Evolutionary conservation across 768 basidiomycete species (phyloP), one percentile per base, ranked within the genome.

Genomic region (Kwoniella dendrophila): DNA sequence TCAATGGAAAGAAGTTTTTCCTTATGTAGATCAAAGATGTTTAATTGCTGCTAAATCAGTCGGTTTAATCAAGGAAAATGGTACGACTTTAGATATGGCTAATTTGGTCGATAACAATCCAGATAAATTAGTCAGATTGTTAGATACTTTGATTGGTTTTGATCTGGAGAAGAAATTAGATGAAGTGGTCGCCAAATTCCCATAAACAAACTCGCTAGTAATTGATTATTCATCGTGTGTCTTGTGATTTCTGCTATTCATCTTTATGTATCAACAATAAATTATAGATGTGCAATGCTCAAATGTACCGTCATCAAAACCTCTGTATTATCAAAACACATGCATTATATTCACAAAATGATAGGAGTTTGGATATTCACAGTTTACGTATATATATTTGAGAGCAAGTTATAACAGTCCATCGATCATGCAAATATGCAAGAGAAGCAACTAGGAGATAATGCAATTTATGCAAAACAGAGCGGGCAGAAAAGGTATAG

Each of bases 1-100:
- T 1, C 64, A 76, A 29, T 76, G 74, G 74, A 40, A 65, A 12
- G 74, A 76, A 52, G 69, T 76, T 1, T 76, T 61, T 54, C 74
- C 74, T 0, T 76, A 62, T 55, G 66, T 64, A 4, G 74, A 76
- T 61, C 67, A 73, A 3, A 63, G 63, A 51, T 56, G 66, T 48
- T 32, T 73, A 4, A 36, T 36, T 22, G 70, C 68, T 12, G 74
- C 72, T 12, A 63, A 36, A 47, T 26, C 24, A 18, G 59, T 76
- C 26, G 71, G 71, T 0, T 30, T 74, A 11, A 48, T 74, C 20
- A 52, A 51, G 18, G 66, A 61, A 16, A 53, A 44, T 3, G 62
- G 49, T 2, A 66, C 49, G 8, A 67, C 71, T 10, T 58, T 68
- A 10, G 55, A 55, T 7, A 34, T 70, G 49, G 66, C 59, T 26